Evolutionary conservation across 768 basidiomycete genomes (phyloP).

Genomic region (Gelatoporia subvermispora): DNA sequence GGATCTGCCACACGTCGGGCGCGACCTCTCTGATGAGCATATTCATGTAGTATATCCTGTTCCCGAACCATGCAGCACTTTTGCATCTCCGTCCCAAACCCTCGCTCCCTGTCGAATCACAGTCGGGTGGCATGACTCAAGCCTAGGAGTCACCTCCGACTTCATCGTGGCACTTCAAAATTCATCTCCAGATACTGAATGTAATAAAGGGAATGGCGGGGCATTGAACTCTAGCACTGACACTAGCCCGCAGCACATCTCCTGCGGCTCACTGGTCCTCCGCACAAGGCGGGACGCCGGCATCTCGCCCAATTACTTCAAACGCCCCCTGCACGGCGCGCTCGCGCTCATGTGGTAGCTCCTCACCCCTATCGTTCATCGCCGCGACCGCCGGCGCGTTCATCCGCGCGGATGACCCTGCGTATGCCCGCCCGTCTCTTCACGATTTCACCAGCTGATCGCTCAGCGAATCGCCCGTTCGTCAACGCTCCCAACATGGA

Average conservation of each 20-base stretch:
- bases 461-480: background rate
- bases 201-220: too few relatives aligned
- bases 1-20: conserved; percentile 22
- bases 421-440: background rate
- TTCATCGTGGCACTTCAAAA: too few relatives aligned
- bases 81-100: too few relatives aligned
- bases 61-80: too few relatives aligned
- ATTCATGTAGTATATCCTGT: too few relatives aligned
- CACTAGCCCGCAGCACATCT: conserved; percentile 51
- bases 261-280: conserved; percentile 31
- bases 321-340: conserved; percentile 13
- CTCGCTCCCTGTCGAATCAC: too few relatives aligned
- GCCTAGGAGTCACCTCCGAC: too few relatives aligned
- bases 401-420: conserved; percentile 1
- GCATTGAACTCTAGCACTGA: background rate
- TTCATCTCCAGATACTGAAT: too few relatives aligned
- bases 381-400: background rate
- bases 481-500: background rate
- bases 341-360: conserved; percentile 4
- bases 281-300: conserved; percentile 32
- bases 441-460: too few relatives aligned
- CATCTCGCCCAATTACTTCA: conserved; percentile 56
- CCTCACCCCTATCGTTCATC: background rate
- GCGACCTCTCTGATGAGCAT: conserved; percentile 20
- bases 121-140: too few relatives aligned